Percentiles rank a stretch among this genome's conserved stretches.
These are phyloP conservation scores for Tricholoma furcatifolium DNA, from an alignment of 768 basidiomycete genomes.

Conservation along the genomic window DNA sequence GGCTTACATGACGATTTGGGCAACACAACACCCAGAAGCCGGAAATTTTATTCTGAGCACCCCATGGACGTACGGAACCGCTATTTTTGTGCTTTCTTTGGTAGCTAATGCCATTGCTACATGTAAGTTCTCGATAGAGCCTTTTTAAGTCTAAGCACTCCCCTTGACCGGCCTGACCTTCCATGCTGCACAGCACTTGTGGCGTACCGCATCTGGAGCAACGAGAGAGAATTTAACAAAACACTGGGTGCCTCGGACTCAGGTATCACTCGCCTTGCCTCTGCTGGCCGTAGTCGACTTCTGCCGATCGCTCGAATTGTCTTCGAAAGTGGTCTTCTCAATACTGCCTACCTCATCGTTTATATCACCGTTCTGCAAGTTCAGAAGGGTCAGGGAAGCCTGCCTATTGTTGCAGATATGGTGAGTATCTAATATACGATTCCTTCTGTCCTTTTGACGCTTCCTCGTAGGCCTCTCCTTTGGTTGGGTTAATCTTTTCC, in stretches of 20 bases:
- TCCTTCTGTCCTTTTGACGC: too few relatives aligned
- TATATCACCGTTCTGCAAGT: slow-evolving; percentile 15
- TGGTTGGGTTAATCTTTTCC: slow-evolving; percentile 1
- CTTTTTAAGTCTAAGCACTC: too few relatives aligned
- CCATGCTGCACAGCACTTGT: not conserved
- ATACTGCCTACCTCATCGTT: slow-evolving; percentile 10
- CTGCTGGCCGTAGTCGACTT: not conserved
- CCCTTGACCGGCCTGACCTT: not conserved
- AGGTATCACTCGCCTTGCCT: too few relatives aligned
- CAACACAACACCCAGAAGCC: not conserved
- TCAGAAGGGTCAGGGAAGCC: slow-evolving; percentile 7
- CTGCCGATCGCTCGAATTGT: slow-evolving; percentile 5
- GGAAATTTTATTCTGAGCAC: not conserved
- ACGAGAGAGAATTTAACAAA: not conserved
- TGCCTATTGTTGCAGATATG: slow-evolving; percentile 1
- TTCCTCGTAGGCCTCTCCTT: not conserved
- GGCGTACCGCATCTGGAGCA: not conserved
- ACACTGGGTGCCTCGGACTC: too few relatives aligned
- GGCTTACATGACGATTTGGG: slow-evolving; percentile 2
- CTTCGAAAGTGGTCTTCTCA: slow-evolving; percentile 6
- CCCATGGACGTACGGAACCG: slow-evolving; percentile 1
- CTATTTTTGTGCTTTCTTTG: slow-evolving; percentile 1
- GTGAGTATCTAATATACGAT: not conserved
- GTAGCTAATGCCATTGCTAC: slow-evolving; percentile 1
- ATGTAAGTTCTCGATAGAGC: not conserved